Conservation (phyloP, 2,329 filamentous ascomycete genomes). For the Penicillium crustosum region DNA sequence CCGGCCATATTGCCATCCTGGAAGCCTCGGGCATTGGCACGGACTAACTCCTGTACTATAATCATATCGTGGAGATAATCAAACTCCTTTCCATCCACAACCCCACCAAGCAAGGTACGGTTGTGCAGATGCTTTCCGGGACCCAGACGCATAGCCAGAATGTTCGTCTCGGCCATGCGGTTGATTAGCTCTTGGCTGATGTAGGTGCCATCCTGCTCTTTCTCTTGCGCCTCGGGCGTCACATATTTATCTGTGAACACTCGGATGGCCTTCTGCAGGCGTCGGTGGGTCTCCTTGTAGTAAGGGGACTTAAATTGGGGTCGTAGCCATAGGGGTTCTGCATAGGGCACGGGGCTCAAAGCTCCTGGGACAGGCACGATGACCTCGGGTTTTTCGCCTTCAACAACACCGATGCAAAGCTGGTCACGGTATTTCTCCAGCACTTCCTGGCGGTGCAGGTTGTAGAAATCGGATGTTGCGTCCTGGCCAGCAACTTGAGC, state of each 20-base stretch:
- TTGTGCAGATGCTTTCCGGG: constrained; percentile 80
- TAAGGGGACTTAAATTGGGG: constrained; percentile 77
- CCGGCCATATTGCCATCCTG: constrained; percentile 85
- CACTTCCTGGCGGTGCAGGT: constrained; percentile 89
- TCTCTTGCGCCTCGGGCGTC: constrained; percentile 71
- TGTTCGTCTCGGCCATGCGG: constrained; percentile 69
- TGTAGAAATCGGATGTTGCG: constrained; percentile 82
- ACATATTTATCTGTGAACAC: constrained; percentile 71
- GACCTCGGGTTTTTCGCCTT: constrained; percentile 73
- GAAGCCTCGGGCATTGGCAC: constrained; percentile 74
- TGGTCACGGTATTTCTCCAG: constrained; percentile 71
- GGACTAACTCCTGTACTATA: constrained; percentile 68
- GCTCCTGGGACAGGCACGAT: constrained; percentile 69
- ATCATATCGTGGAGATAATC: constrained; percentile 87
- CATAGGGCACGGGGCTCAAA: constrained; percentile 76
- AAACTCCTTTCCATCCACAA: constrained; percentile 73
- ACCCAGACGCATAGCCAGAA: constrained; percentile 79
- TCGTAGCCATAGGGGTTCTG: constrained; percentile 78
- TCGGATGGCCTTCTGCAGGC: constrained; percentile 67
- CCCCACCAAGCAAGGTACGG: constrained; percentile 65
- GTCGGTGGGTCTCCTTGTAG: constrained; percentile 72
- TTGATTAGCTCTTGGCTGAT: constrained; percentile 72
- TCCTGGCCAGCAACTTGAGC: constrained; percentile 78
- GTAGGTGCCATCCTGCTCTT: constrained; percentile 70
- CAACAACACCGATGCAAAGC: constrained; percentile 72